Base-by-base conservation (phyloP, 164 flowering plant genomes). In the Taxillus chinensis region DNA sequence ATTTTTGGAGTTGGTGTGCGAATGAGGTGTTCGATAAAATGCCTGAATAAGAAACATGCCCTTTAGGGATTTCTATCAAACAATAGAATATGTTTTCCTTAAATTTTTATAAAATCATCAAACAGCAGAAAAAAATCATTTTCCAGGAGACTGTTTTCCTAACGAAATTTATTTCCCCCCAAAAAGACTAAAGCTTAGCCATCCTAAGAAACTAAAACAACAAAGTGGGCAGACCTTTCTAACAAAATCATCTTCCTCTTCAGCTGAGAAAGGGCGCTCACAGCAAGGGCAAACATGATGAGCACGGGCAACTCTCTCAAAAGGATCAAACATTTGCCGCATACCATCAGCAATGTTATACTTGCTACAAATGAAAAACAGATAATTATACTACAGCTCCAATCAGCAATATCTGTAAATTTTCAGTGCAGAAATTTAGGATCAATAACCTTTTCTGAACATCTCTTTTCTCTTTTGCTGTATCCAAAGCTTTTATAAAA, bases 241-340 rank as follows among this genome's bases (percentile, higher is more conserved):
- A 55, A 93, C 90, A 83, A 93, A 93, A 41, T 77, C 85, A 64
- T 88, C 97, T 78, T 90, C 98, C 75, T 93, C 98, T 70, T 83
- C 89, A 57, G 86, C 67, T 45, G 97, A 85, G 75, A 93, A 93
- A 63, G 89, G 76, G 49, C 97, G 93, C 69, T 93, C 96, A 78
- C 98, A 93, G 75, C 96, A 90, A 45, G 97, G 98, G 65, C 98
- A 93, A 59, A 83, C 27, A 81, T 89, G 98, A 78, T 84, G 82
- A 55, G 89, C 91, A 68, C 98, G 90, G 64, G 97, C 96, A 70
- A 90, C 89, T 70, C 78, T 81, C 77, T 85, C 96, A 77, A 88
- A 90, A 52, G 98, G 97, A 73, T 86, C 97, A 84, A 88, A 86
- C 95, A 90, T 83, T 77, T 82, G 80, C 43, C 85, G 77, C 96